These are phyloP conservation scores for Gypsophila paniculata DNA, from an alignment of 179 eudicot species.

Conservation along the genomic window DNA sequence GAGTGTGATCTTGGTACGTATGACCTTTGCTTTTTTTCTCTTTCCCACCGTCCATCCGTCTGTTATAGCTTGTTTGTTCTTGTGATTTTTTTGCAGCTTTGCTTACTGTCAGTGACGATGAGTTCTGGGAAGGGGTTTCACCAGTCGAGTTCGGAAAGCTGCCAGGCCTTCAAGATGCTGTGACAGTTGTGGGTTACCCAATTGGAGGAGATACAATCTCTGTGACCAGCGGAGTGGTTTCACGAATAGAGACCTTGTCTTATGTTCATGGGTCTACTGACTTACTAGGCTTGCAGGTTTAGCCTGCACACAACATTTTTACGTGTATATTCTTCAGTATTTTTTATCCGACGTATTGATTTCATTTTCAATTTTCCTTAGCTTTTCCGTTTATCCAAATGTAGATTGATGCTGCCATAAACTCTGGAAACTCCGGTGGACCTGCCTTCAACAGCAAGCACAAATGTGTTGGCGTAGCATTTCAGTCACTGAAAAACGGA, in stretches of 20 bases:
- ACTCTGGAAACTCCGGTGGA: slow-evolving; percentile 95
- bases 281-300: slow-evolving; percentile 89
- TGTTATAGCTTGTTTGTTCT: too few relatives aligned
- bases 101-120: slow-evolving; percentile 78
- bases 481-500: slow-evolving; percentile 79
- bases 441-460: slow-evolving; percentile 82
- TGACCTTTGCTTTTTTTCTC: background rate
- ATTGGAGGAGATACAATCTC: slow-evolving; percentile 93
- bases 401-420: slow-evolving; percentile 96
- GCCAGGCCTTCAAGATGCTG: slow-evolving; percentile 89
- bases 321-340: background rate
- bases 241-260: slow-evolving; percentile 80
- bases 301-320: background rate
- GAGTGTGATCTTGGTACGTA: slow-evolving; percentile 86
- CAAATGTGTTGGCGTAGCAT: slow-evolving; percentile 85
- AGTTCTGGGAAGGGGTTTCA: slow-evolving; percentile 81
- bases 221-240: slow-evolving; percentile 92
- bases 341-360: background rate
- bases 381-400: slow-evolving; percentile 5
- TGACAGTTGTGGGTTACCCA: slow-evolving; percentile 93
- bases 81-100: slow-evolving; percentile 49
- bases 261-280: slow-evolving; percentile 90
- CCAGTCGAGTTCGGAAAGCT: slow-evolving; percentile 78
- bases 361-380: background rate
- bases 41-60: background rate